Evolutionary conservation across 352 stramenopile genomes (phyloP).

Genomic region (Pythium dissotocum): DNA sequence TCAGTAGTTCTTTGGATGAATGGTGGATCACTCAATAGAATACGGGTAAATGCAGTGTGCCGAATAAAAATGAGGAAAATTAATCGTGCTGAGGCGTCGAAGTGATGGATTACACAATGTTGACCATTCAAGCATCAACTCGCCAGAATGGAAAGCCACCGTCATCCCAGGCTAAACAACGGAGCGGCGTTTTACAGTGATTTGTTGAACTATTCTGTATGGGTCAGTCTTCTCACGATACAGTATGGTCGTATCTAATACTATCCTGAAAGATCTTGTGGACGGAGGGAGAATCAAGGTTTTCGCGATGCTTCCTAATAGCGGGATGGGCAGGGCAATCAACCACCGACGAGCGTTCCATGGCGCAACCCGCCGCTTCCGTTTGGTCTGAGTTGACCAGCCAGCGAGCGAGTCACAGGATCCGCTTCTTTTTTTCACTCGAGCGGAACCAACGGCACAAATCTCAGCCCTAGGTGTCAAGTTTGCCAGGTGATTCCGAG

Average conservation of each 20-base stretch:
- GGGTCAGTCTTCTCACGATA: background rate
- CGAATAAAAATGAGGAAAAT: background rate
- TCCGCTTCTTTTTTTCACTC: no score
- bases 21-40: no score
- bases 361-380: no score
- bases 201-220: no score
- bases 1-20: no score
- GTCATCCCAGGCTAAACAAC: background rate
- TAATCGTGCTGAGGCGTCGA: background rate
- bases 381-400: no score
- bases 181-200: no score
- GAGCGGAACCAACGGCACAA: background rate
- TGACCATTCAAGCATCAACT: background rate
- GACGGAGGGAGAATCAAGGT: background rate
- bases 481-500: no score
- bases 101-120: background rate
- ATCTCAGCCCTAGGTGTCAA: background rate
- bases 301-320: no score
- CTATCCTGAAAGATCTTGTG: background rate
- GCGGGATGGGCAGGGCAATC: background rate
- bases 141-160: background rate
- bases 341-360: background rate
- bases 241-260: no score
- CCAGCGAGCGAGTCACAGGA: no score
- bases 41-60: no score